Evolutionary conservation across 768 basidiomycete genomes (phyloP).

Genomic region (Boletales sp.): DNA sequence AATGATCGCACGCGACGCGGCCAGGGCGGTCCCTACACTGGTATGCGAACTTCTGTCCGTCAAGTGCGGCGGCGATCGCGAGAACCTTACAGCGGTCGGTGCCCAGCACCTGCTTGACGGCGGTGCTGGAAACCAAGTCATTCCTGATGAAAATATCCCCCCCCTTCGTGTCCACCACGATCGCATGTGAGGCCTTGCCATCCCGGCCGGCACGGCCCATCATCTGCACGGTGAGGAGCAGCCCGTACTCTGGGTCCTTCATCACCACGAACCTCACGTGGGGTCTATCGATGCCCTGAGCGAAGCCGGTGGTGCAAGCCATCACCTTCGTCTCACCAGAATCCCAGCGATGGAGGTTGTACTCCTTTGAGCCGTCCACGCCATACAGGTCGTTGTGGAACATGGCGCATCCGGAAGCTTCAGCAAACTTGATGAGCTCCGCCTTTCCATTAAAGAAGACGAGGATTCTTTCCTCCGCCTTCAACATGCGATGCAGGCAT

Average conservation of each 20-base stretch:
- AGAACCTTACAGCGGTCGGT: too few relatives aligned
- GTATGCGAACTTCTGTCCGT: too few relatives aligned
- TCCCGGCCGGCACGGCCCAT: conserved; percentile 1
- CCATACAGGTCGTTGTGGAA: not conserved
- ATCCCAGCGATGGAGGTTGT: not conserved
- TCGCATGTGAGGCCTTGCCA: not conserved
- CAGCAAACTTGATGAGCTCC: too few relatives aligned
- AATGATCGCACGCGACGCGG: too few relatives aligned
- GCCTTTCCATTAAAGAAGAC: not conserved
- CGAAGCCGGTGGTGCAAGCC: not conserved
- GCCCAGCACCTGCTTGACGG: too few relatives aligned
- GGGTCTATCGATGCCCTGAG: not conserved
- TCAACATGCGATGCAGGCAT: not conserved
- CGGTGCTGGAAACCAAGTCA: too few relatives aligned
- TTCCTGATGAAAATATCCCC: too few relatives aligned
- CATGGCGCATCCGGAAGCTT: too few relatives aligned
- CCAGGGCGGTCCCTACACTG: too few relatives aligned
- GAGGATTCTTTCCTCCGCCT: not conserved
- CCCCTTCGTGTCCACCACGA: too few relatives aligned
- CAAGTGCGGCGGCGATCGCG: too few relatives aligned
- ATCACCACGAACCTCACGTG: conserved; percentile 1
- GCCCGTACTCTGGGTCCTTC: not conserved
- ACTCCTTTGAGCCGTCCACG: not conserved
- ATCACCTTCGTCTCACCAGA: not conserved
- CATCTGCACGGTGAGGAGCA: not conserved